Base-by-base conservation (phyloP, 805 yeast species). In the Metschnikowia noctiluminum region DNA sequence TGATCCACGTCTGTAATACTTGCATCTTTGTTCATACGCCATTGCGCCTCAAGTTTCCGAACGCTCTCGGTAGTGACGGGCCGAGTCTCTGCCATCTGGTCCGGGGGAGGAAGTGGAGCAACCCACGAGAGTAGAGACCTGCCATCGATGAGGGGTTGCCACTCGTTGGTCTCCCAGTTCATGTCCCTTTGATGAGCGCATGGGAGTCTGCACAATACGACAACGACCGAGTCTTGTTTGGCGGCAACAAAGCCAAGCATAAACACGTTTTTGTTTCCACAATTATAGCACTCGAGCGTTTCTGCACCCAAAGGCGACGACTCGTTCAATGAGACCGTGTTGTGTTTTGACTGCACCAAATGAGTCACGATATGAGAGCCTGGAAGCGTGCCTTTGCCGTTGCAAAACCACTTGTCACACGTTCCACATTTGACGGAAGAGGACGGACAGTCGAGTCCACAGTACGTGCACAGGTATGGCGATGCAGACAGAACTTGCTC, bases 321-420 rank as follows among this genome's bases (percentile, higher is more conserved):
- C 35, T 83, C 83, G 63, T 90, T 96, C 40, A 89, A 74, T 1
- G 85, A 74, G 2, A 91, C 89, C 30, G 62, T 72, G 58, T 84
- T 82, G 63, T 91, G 97, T 52, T 84, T 81, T 1, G 96, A 79
- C 56, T 87, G 69, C 28, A 89, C 95, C 62, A 90, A 69, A 66
- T 91, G 97, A 14, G 87, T 87, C 15, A 91, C 82, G 13, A 91
- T 87, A 64, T 91, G 97, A 1, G 96, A 86, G 13, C 87, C 80
- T 10, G 79, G 69, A 11, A 80, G 67, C 42, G 55, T 72, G 16
- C 79, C 75, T 48, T 81, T 80, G 12, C 87, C 78, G 62, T 91
- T 91, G 71, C 97, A 91, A 63, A 91, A 91, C 97, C 97, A 91
- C 62, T 82, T 84, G 56, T 80, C 67, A 66, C 97, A 91, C 6